Evolutionary conservation across 2,329 filamentous ascomycete species (phyloP).

Genomic region (Colletotrichum sp.): DNA sequence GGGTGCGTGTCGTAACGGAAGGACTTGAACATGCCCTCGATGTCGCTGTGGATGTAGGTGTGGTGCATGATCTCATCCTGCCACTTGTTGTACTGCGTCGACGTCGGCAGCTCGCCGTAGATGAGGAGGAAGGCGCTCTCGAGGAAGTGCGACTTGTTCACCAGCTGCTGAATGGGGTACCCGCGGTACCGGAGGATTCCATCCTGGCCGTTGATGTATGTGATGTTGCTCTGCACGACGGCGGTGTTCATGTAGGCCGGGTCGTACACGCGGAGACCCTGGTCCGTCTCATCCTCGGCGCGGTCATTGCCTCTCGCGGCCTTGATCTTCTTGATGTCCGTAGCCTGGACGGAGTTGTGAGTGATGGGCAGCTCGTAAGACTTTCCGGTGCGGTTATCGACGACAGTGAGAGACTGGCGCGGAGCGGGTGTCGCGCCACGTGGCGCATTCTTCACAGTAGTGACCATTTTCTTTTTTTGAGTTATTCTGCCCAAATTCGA

Average conservation of each 20-base stretch:
- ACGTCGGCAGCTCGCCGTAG: conserved; percentile 54
- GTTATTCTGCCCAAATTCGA: not conserved
- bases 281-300: conserved; percentile 50
- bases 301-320: conserved; percentile 38
- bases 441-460: conserved; percentile 12
- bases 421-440: conserved; percentile 18
- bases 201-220: conserved; percentile 57
- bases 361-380: conserved; percentile 54
- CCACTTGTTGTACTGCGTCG: conserved; percentile 45
- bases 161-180: conserved; percentile 57
- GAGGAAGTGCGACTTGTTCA: conserved; percentile 53
- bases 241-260: conserved; percentile 60
- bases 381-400: conserved; percentile 55
- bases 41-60: conserved; percentile 54
- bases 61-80: conserved; percentile 56
- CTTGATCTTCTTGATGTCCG: conserved; percentile 57
- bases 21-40: conserved; percentile 55
- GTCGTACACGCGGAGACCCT: conserved; percentile 55
- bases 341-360: conserved; percentile 54
- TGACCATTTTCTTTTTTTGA: not conserved
- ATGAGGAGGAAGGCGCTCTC: conserved; percentile 56
- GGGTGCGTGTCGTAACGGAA: conserved; percentile 58
- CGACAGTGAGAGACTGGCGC: conserved; percentile 43
- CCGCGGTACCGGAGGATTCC: conserved; percentile 58
- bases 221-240: conserved; percentile 53